A percentile compares a stretch with the other conserved stretches of the same genome.
Conservation (phyloP, 495 filamentous ascomycete species). For the Hyaloscypha variabilis region DNA sequence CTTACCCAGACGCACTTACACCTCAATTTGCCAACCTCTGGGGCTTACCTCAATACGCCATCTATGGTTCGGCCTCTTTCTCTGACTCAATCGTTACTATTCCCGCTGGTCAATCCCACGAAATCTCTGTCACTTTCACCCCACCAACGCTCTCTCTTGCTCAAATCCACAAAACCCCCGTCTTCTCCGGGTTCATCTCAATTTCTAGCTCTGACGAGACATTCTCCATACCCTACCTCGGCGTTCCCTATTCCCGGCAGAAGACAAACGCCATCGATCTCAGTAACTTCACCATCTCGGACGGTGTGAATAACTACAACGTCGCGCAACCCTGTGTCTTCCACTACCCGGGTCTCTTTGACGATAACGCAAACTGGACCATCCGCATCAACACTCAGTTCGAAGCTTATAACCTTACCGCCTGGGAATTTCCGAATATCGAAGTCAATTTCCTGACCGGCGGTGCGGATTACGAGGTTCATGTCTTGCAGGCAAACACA, state of each 20-base stretch:
- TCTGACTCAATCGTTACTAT: slow-evolving; percentile 26
- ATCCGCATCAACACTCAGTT: too few relatives aligned
- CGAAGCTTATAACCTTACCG: too few relatives aligned
- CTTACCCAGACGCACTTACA: slow-evolving; percentile 6
- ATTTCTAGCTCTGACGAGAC: slow-evolving; percentile 25
- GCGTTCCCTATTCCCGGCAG: slow-evolving; percentile 32
- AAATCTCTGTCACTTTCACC: slow-evolving; percentile 23
- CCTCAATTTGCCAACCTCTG: slow-evolving; percentile 22
- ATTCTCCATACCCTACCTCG: slow-evolving; percentile 34
- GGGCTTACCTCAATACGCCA: slow-evolving; percentile 23
- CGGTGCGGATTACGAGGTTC: too few relatives aligned
- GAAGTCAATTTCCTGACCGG: too few relatives aligned
- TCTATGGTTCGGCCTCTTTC: slow-evolving; percentile 33
- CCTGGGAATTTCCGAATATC: too few relatives aligned
- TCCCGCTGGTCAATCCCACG: slow-evolving; percentile 18
- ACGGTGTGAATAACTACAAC: too few relatives aligned
- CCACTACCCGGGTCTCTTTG: too few relatives aligned
- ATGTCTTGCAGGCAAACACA: too few relatives aligned
- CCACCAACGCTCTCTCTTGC: slow-evolving; percentile 22
- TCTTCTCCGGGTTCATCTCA: slow-evolving; percentile 33
- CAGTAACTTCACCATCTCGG: background rate
- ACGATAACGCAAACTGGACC: too few relatives aligned
- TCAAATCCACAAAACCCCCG: slow-evolving; percentile 28
- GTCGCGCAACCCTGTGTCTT: too few relatives aligned
- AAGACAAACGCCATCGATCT: slow-evolving; percentile 14